phyloP scores from a whole-genome alignment of 345 rosid genomes.

The Cardamine occulta region DNA sequence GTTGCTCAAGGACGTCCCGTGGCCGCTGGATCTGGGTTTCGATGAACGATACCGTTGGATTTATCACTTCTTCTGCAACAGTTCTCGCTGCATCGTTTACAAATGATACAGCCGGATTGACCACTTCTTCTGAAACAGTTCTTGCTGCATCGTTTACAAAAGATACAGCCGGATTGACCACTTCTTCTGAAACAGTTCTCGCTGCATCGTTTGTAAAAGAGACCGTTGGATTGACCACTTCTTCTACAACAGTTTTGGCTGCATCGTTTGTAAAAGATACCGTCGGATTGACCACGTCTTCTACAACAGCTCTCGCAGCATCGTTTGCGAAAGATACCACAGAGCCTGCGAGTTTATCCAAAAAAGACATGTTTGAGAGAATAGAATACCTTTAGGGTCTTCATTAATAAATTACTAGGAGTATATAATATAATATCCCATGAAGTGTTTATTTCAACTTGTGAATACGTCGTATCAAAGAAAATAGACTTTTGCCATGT shows the following conservation, averaged over 20 bases:
- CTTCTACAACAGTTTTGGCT: background rate
- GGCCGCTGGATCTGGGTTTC: constrained; percentile 49
- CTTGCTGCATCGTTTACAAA: constrained; percentile 1
- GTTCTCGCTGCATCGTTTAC: background rate
- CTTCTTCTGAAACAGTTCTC: background rate
- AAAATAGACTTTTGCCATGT: background rate
- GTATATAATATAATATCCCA: background rate
- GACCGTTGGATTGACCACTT: background rate
- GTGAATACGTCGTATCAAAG: background rate
- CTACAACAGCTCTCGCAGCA: background rate
- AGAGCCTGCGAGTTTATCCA: background rate
- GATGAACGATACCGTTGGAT: background rate
- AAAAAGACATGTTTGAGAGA: constrained; percentile 15
- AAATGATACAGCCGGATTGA: background rate
- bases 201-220: constrained; percentile 4
- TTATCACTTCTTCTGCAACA: background rate
- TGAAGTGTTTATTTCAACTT: background rate
- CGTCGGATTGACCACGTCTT: background rate
- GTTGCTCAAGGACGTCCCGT: constrained; percentile 50
- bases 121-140: background rate
- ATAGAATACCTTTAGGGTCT: background rate
- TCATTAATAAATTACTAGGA: background rate
- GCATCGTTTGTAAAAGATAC: constrained; percentile 7
- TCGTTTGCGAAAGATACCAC: background rate
- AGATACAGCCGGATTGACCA: constrained; percentile 1